phyloP scores from a whole-genome alignment of 2,329 filamentous ascomycete species.

The Chrysosporium keratinophilum region DNA sequence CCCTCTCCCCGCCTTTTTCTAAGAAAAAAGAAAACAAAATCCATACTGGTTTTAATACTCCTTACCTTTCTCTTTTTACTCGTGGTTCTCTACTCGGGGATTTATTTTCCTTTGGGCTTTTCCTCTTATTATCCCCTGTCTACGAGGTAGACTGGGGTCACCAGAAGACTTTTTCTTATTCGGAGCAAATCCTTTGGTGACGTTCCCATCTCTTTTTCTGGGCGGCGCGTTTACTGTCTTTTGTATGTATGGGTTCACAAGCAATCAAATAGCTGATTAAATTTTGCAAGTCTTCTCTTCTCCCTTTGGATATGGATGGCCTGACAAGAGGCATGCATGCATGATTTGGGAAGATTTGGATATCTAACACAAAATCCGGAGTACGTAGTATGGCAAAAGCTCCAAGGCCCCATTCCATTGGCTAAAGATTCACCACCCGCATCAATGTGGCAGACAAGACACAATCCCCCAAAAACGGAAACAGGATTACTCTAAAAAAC shows the following conservation, averaged over 20 bases:
- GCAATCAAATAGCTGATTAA: neutral
- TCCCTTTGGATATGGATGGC: too few relatives aligned
- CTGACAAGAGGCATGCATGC: too few relatives aligned
- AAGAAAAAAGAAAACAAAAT: neutral
- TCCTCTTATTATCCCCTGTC: neutral
- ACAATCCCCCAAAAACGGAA: too few relatives aligned
- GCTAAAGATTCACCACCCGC: too few relatives aligned
- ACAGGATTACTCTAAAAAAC: neutral
- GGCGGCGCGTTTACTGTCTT: conserved; percentile 1
- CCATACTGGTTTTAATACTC: conserved; percentile 11
- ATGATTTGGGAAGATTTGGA: too few relatives aligned
- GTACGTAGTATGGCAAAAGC: too few relatives aligned
- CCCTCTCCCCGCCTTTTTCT: neutral
- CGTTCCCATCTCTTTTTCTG: neutral
- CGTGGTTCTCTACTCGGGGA: neutral
- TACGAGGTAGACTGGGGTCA: neutral
- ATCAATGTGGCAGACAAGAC: too few relatives aligned
- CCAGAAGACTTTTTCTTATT: neutral
- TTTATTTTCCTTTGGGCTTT: conserved; percentile 4
- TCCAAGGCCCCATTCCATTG: too few relatives aligned
- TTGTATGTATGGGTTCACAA: conserved; percentile 3
- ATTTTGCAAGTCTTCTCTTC: too few relatives aligned
- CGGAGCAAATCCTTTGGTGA: neutral
- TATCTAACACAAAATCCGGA: too few relatives aligned
- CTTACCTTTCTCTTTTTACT: neutral